Evolutionary conservation across 352 stramenopile genomes (phyloP).

Genomic region (Phytophthora parvispora): DNA sequence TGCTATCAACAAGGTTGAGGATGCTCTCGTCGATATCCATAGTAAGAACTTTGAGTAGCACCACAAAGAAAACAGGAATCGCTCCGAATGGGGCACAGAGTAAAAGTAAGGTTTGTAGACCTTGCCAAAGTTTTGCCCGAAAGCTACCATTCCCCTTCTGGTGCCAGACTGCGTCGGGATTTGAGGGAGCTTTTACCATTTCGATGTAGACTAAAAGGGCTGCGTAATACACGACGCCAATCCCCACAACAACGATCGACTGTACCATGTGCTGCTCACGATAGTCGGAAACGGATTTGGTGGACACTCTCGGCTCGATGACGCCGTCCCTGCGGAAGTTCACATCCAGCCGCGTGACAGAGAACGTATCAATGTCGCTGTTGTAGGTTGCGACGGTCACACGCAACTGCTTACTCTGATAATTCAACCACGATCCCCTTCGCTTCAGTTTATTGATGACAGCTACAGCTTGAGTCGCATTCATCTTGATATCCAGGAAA

Average conservation of each 20-base stretch:
- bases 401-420: slow-evolving; percentile 28
- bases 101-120: neutral
- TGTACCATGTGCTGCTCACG: neutral
- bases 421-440: slow-evolving; percentile 34
- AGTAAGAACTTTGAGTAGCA: no score
- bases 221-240: no score
- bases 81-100: neutral
- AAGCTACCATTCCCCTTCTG: no score
- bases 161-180: no score
- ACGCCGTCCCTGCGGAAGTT: slow-evolving; percentile 33
- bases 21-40: no score
- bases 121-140: neutral
- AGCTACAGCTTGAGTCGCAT: slow-evolving; percentile 12
- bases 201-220: no score
- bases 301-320: slow-evolving; percentile 19
- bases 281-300: slow-evolving; percentile 7
- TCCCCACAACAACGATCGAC: no score
- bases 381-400: slow-evolving; percentile 48
- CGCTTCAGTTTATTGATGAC: slow-evolving; percentile 20
- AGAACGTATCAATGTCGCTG: slow-evolving; percentile 38
- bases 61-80: neutral
- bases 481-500: slow-evolving; percentile 28
- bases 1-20: no score
- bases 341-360: slow-evolving; percentile 29
- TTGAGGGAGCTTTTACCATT: no score